Evolutionary conservation across 2,329 filamentous ascomycete genomes (phyloP).

Genomic region (Hymenotorrendiella dingleyae): DNA sequence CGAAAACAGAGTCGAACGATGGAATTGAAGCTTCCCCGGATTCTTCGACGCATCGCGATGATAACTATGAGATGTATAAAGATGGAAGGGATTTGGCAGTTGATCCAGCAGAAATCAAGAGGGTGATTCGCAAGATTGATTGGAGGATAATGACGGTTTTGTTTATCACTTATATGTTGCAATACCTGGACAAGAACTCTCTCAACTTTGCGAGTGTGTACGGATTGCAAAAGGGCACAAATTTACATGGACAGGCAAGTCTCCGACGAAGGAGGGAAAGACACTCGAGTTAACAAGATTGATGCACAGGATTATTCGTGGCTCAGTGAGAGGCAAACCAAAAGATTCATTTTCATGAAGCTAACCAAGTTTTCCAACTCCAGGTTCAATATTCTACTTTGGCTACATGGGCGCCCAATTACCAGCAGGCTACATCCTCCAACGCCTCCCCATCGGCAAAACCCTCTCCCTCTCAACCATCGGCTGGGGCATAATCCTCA

Average conservation of each 20-base stretch:
- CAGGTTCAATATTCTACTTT: constrained; percentile 26
- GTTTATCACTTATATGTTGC: constrained; percentile 52
- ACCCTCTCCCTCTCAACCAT: constrained; percentile 40
- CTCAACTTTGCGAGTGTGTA: constrained; percentile 44
- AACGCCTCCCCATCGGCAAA: constrained; percentile 36
- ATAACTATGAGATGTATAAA: constrained; percentile 34
- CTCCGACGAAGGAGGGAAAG: no score
- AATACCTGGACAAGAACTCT: constrained; percentile 56
- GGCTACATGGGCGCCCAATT: constrained; percentile 24
- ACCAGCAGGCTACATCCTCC: constrained; percentile 21
- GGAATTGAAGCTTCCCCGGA: constrained; percentile 16
- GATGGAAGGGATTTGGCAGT: constrained; percentile 23
- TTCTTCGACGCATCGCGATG: constrained; percentile 28
- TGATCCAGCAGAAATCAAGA: constrained; percentile 26
- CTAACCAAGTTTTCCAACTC: not conserved
- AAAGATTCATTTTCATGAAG: not conserved
- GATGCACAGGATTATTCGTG: constrained; percentile 28
- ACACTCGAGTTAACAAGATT: no score
- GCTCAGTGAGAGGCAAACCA: constrained; percentile 17
- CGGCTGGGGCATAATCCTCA: constrained; percentile 40
- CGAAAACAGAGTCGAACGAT: not conserved
- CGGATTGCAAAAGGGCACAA: constrained; percentile 14
- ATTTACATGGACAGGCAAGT: constrained; percentile 21
- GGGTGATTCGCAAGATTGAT: constrained; percentile 49
- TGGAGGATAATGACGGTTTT: constrained; percentile 47